These are phyloP conservation scores for Delitschia confertaspora DNA, from an alignment of 495 filamentous ascomycete genomes.

Conservation along the genomic window DNA sequence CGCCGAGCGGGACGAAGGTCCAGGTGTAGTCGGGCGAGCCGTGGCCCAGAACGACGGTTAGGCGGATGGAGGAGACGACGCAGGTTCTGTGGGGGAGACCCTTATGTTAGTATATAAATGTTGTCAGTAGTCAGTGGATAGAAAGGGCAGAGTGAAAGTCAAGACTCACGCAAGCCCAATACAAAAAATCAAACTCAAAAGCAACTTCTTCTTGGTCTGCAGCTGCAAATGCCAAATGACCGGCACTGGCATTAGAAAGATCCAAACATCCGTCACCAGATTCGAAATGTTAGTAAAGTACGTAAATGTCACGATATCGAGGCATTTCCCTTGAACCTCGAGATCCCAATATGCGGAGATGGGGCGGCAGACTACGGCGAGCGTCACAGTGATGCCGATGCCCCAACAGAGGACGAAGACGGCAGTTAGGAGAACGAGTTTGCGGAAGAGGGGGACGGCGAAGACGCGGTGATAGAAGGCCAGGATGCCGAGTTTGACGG, in stretches of 20 bases:
- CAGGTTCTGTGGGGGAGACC: constrained; percentile 30
- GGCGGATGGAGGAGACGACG: constrained; percentile 35
- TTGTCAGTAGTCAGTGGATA: not conserved
- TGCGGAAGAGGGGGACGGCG: constrained; percentile 16
- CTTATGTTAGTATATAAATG: not conserved
- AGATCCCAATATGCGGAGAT: constrained; percentile 20
- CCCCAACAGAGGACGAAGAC: constrained; percentile 21
- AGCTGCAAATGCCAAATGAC: constrained; percentile 45
- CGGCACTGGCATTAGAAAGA: constrained; percentile 49
- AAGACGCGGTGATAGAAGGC: constrained; percentile 27
- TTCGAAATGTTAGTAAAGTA: constrained; percentile 27
- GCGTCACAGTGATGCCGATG: constrained; percentile 18
- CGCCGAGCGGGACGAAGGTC: constrained; percentile 36
- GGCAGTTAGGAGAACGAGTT: constrained; percentile 16
- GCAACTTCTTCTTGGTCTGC: constrained; percentile 38
- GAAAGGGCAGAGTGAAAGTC: not conserved
- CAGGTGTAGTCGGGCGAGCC: constrained; percentile 39
- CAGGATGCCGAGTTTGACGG: constrained; percentile 23
- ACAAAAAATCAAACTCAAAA: constrained; percentile 38
- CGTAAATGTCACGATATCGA: constrained; percentile 16
- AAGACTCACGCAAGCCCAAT: constrained; percentile 34
- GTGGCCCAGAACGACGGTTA: constrained; percentile 37
- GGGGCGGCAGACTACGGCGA: constrained; percentile 17
- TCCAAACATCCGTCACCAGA: constrained; percentile 43
- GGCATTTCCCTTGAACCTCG: constrained; percentile 17